Conservation (phyloP, 2,329 filamentous ascomycete genomes). For the Aspergillus fumigatus region DNA sequence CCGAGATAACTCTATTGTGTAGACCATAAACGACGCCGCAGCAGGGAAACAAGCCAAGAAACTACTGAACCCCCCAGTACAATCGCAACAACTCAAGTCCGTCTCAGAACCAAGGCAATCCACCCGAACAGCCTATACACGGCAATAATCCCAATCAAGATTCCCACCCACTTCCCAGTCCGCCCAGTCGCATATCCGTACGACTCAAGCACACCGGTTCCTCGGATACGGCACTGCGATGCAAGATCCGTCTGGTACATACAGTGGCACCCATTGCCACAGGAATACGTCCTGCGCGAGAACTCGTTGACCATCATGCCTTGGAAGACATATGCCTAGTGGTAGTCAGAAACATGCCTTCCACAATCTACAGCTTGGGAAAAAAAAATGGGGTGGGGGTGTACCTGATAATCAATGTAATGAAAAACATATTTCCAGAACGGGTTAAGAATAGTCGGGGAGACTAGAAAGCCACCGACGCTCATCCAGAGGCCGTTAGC, state of each 20-base stretch:
- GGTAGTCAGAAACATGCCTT: not conserved
- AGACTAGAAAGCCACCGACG: conserved; percentile 76
- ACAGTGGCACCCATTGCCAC: conserved; percentile 58
- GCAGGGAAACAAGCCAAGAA: not conserved
- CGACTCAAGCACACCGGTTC: conserved; percentile 62
- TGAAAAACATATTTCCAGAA: conserved; percentile 87
- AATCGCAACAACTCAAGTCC: conserved; percentile 1
- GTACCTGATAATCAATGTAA: conserved; percentile 77
- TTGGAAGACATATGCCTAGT: conserved; percentile 69
- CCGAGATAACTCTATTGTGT: not conserved
- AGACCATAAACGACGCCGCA: not conserved
- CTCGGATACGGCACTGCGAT: conserved; percentile 64
- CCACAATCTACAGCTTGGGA: no score
- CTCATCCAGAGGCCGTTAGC: conserved; percentile 89
- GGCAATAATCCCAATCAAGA: conserved; percentile 69
- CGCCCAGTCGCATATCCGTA: conserved; percentile 65
- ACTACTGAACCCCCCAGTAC: not conserved
- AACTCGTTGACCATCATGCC: conserved; percentile 96
- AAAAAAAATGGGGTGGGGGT: not conserved
- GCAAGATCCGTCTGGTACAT: conserved; percentile 64
- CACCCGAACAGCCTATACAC: conserved; percentile 68
- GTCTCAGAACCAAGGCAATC: conserved; percentile 47
- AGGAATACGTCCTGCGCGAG: conserved; percentile 58
- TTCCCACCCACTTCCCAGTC: conserved; percentile 67
- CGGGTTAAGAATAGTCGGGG: conserved; percentile 65